Conservation (phyloP, 2,329 filamentous ascomycete genomes). For the Cadophora malorum region DNA sequence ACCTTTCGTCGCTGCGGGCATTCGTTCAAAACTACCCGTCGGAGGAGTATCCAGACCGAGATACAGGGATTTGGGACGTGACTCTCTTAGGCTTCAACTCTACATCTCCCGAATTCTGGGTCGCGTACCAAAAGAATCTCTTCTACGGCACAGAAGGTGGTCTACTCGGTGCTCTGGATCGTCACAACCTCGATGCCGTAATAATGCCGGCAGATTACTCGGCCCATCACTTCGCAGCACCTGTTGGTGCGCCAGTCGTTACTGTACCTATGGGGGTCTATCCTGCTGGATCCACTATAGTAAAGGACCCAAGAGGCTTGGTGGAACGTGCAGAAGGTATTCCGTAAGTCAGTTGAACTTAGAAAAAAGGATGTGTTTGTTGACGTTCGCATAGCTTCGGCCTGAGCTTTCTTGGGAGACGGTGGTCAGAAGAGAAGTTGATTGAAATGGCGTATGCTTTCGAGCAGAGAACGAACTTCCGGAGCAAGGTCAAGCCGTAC, state of each 20-base stretch:
- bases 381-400: neutral
- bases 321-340: conserved; percentile 59
- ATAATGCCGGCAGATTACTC: conserved; percentile 62
- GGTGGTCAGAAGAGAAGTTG: neutral
- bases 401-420: neutral
- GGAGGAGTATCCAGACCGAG: conserved; percentile 66
- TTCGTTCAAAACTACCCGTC: conserved; percentile 59
- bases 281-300: conserved; percentile 51
- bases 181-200: conserved; percentile 64
- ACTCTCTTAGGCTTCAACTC: conserved; percentile 61
- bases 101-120: conserved; percentile 61
- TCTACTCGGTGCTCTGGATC: conserved; percentile 63
- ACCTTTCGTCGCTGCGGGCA: conserved; percentile 56
- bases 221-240: conserved; percentile 53
- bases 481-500: neutral
- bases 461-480: neutral
- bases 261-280: conserved; percentile 68
- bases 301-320: conserved; percentile 56
- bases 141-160: conserved; percentile 64
- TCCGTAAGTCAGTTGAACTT: conserved; percentile 42
- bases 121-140: conserved; percentile 58
- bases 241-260: conserved; percentile 65
- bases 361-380: neutral
- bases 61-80: conserved; percentile 63
- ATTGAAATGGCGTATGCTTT: neutral